A percentile compares a stretch with the other conserved stretches of the same genome.
These are phyloP conservation scores for sorghum (Sorghum bicolor) DNA, from an alignment of 176 grass and related monocot species.

Conservation along the genomic window DNA sequence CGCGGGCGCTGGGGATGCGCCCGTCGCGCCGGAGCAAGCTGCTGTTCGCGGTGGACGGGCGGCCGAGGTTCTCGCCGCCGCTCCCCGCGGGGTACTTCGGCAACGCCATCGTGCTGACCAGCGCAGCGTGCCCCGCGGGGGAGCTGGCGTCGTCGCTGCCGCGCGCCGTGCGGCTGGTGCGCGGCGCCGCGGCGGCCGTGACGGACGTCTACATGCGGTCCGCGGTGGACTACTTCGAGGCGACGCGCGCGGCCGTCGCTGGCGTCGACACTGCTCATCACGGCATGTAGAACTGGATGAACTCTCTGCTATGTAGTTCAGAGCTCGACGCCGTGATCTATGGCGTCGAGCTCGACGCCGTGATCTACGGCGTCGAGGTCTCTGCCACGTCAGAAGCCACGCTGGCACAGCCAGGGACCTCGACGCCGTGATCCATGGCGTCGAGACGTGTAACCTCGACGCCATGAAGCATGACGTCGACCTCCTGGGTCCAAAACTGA, in stretches of 20 bases:
- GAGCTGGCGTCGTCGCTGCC: slow-evolving; percentile 39
- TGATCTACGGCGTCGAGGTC: too few species aligned
- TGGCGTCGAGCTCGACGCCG: too few species aligned
- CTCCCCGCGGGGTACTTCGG: slow-evolving; percentile 67
- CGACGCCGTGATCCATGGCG: too few species aligned
- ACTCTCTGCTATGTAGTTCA: too few species aligned
- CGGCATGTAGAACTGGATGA: too few species aligned
- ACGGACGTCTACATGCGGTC: slow-evolving; percentile 60
- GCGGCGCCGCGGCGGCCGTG: slow-evolving; percentile 43
- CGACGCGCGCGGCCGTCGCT: slow-evolving; percentile 43
- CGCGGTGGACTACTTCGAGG: slow-evolving; percentile 80
- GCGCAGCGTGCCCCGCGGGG: slow-evolving; percentile 44
- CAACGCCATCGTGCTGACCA: slow-evolving; percentile 73
- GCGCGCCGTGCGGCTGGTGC: slow-evolving; percentile 43
- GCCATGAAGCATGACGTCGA: too few species aligned
- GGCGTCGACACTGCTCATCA: too few species aligned
- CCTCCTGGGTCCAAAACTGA: too few species aligned
- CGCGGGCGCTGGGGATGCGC: slow-evolving; percentile 41
- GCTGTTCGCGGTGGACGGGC: slow-evolving; percentile 70
- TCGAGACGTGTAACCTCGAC: too few species aligned
- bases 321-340: too few species aligned
- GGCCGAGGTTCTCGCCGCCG: slow-evolving; percentile 52
- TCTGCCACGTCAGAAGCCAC: too few species aligned
- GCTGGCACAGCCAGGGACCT: too few species aligned
- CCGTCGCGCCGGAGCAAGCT: slow-evolving; percentile 48